phyloP scores from a whole-genome alignment of 1,284 basidiomycete genomes.

The Cutaneotrichosporon cavernicola region DNA sequence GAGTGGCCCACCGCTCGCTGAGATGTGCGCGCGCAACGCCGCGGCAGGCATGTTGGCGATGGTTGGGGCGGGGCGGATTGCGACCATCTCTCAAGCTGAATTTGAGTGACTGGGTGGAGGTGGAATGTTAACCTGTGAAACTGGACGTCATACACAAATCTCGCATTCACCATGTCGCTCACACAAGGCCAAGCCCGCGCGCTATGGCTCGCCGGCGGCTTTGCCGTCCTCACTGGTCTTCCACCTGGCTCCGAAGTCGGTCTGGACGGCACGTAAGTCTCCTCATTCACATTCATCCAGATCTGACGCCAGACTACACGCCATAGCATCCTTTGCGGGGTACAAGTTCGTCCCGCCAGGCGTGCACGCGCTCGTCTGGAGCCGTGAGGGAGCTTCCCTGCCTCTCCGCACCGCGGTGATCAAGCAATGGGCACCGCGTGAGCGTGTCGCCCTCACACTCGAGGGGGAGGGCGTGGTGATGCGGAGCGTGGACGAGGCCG shows the following conservation, averaged over 20 bases:
- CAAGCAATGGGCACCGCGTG: conserved; percentile 27
- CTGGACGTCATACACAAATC: conserved; percentile 1
- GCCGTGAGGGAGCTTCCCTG: conserved; percentile 21
- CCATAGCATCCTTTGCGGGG: conserved; percentile 41
- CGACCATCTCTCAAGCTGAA: neutral
- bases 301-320: conserved; percentile 35
- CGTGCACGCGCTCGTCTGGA: conserved; percentile 46
- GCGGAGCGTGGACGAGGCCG: conserved; percentile 42
- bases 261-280: conserved; percentile 48
- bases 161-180: conserved; percentile 21
- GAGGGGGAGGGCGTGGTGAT: conserved; percentile 15
- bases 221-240: conserved; percentile 45
- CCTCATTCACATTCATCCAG: neutral
- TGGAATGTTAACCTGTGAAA: neutral
- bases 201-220: conserved; percentile 51
- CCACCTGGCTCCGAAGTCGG: conserved; percentile 47
- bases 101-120: neutral
- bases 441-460: conserved; percentile 39
- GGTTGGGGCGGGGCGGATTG: neutral
- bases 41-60: conserved; percentile 12
- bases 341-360: conserved; percentile 52
- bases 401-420: conserved; percentile 36
- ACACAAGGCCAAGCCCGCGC: conserved; percentile 45
- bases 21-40: conserved; percentile 33
- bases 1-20: conserved; percentile 15